Evolutionary conservation across 1,284 basidiomycete genomes (phyloP), one percentile per base, ranked within the genome.

Genomic region (Trichosporon sp.): DNA sequence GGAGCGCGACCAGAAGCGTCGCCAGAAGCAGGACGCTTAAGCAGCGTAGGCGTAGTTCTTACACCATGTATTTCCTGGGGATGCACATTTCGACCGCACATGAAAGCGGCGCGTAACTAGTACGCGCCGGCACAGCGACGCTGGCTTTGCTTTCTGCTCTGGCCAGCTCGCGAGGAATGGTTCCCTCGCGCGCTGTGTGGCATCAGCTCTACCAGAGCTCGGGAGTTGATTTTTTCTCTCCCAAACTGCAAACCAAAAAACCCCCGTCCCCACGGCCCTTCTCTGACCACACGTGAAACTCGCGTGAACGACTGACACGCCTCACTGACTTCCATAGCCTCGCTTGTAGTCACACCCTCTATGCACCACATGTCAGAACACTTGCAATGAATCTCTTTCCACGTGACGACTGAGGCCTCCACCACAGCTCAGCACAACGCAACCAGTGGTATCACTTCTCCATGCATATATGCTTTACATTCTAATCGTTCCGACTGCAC

Each of bases 1-100:
- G 79, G 80, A 84, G 81, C 79, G 83, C 74, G 83, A 84, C 79
- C 80, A 81, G 77, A 76, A 78, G 70, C 75, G 81, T 69, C 59
- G 59, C 59, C 59, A 63, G 59, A 63, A 63, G 59, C 59, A 63
- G 59, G 59, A 63, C 59, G 59, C 59, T n/a, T 63, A 63, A 63
- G 59, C 59, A 63, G 59, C 59, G 59, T 37, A 35, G 59, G 59
- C 59, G 59, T 63, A 63, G 59, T 35, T 63, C 59, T 59, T 63
- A 63, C 59, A 63, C 59, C 59, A 63, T 63, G 59, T 63, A 63
- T 63, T 63, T 63, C 59, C 59, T 63, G 59, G 59, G 59, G 59
- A 63, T 63, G 59, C 59, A 63, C 59, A 63, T 63, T 63, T 63
- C 59, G 59, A 63, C 59, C 59, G 59, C 59, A 63, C 59, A 63